A percentile compares a stretch with the other conserved stretches of the same genome.
Conservation (phyloP, 495 filamentous ascomycete species). For the Podospora australis region DNA sequence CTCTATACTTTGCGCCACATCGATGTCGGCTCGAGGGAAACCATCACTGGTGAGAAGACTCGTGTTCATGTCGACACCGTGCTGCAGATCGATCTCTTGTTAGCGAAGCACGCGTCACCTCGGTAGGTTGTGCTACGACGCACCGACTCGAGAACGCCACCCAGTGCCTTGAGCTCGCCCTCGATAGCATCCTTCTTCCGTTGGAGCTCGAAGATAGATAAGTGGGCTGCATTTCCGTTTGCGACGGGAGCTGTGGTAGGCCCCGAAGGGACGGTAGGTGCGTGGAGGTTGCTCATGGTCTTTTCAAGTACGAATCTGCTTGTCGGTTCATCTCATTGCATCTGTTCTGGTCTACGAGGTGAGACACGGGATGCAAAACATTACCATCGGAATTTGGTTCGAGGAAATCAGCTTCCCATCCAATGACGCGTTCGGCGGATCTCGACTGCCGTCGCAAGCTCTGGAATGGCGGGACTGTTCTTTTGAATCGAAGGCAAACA, state of each 20-base stretch:
- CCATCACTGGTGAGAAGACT: slow-evolving; percentile 83
- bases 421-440: slow-evolving; percentile 22
- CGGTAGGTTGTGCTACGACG: slow-evolving; percentile 20
- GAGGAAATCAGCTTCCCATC: slow-evolving; percentile 19
- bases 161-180: slow-evolving; percentile 73
- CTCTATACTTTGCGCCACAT: slow-evolving; percentile 88
- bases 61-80: slow-evolving; percentile 90
- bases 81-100: slow-evolving; percentile 47
- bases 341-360: slow-evolving; percentile 10
- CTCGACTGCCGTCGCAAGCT: neutral
- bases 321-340: neutral
- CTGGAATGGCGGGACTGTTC: too few relatives aligned
- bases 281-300: slow-evolving; percentile 66
- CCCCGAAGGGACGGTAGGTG: slow-evolving; percentile 68
- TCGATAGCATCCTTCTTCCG: slow-evolving; percentile 75
- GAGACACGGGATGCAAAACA: slow-evolving; percentile 15
- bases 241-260: slow-evolving; percentile 47
- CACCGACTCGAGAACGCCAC: slow-evolving; percentile 83
- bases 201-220: slow-evolving; percentile 54
- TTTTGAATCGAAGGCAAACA: too few relatives aligned
- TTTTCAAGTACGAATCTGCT: neutral
- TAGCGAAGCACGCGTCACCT: slow-evolving; percentile 6
- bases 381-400: slow-evolving; percentile 8
- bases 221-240: slow-evolving; percentile 51
- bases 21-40: slow-evolving; percentile 87